Conservation (phyloP, 495 filamentous ascomycete genomes). For the Penicillium roqueforti region DNA sequence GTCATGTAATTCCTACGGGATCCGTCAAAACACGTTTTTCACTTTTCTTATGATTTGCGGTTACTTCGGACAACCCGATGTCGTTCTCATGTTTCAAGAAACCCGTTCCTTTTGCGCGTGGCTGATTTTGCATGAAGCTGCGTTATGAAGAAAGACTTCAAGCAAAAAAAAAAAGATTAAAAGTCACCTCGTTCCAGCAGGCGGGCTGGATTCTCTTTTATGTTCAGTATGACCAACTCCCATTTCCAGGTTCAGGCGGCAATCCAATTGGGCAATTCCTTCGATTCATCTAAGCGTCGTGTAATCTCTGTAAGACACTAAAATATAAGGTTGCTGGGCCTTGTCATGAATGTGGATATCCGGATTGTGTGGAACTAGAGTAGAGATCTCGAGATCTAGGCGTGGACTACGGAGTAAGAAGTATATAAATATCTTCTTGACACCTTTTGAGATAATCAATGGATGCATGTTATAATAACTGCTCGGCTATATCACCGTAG, state of each 20-base stretch:
- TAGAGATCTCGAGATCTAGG: constrained; percentile 4
- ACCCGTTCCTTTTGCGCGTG: constrained; percentile 27
- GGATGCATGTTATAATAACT: neutral
- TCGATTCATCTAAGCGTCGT: neutral
- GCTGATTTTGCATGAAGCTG: constrained; percentile 39
- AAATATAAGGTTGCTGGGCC: constrained; percentile 6
- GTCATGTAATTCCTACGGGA: constrained; percentile 42
- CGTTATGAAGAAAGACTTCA: constrained; percentile 36
- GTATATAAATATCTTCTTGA: neutral
- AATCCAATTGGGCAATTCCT: constrained; percentile 30
- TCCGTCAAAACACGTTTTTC: constrained; percentile 31
- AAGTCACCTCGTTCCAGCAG: constrained; percentile 40
- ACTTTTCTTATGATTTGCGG: constrained; percentile 31
- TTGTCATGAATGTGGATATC: constrained; percentile 1
- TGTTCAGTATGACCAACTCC: constrained; percentile 44
- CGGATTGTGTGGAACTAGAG: constrained; percentile 2
- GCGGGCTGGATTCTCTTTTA: constrained; percentile 36
- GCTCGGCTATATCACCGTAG: neutral
- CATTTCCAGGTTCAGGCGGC: constrained; percentile 39
- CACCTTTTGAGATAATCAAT: neutral
- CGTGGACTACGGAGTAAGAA: neutral
- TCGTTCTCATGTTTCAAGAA: constrained; percentile 36
- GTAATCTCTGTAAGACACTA: constrained; percentile 3
- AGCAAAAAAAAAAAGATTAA: constrained; percentile 40
- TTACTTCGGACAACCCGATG: constrained; percentile 37